These are phyloP conservation scores for Coemansia sp. DNA, from an alignment of 192 early-diverging fungal species.

Conservation along the genomic window DNA sequence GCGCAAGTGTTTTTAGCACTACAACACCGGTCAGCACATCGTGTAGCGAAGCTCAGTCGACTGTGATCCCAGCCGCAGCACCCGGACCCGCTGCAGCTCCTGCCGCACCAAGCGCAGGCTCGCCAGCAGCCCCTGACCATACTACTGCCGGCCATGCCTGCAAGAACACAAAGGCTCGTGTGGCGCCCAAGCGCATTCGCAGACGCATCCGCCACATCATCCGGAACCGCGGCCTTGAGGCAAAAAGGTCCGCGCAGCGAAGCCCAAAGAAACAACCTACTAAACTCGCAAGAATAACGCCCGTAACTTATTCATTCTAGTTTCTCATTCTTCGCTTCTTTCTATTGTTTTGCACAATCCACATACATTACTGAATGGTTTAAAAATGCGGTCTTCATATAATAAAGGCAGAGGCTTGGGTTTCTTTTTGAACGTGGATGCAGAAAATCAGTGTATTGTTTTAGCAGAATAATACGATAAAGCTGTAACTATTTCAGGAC, in stretches of 20 bases:
- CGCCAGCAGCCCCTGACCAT: neutral
- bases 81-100: neutral
- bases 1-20: neutral
- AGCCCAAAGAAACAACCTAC: neutral
- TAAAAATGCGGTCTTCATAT: neutral
- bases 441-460: neutral
- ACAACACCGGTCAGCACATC: too few species aligned
- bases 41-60: neutral
- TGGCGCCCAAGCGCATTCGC: conserved; percentile 14
- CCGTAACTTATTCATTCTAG: neutral
- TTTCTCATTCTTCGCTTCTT: neutral
- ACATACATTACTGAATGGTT: neutral
- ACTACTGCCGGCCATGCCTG: neutral
- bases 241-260: neutral
- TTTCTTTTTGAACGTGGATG: neutral
- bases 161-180: conserved; percentile 1
- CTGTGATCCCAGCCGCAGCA: neutral
- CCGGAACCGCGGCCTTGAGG: neutral
- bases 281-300: neutral
- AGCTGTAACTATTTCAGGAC: neutral
- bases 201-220: conserved; percentile 15
- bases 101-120: neutral
- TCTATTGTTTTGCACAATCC: neutral
- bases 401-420: neutral
- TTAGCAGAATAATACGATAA: too few species aligned